Evolutionary conservation across 495 filamentous ascomycete genomes (phyloP), one percentile per base, ranked within the genome.

Genomic region (Aspergillus panamensis): DNA sequence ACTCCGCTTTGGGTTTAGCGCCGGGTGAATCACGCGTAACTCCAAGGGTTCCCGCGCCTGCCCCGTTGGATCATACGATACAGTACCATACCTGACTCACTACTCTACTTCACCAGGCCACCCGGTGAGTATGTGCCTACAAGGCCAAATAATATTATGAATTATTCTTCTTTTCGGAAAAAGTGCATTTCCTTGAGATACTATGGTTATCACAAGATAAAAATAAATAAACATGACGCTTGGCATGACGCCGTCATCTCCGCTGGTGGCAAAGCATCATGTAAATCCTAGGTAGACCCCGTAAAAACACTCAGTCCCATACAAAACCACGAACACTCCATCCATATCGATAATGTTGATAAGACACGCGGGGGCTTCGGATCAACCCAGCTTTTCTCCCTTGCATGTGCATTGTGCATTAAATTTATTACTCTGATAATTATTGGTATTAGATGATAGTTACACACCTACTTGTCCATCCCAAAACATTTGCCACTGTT

Each of bases 371-470:
- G 61, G 57, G 61, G 8, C 45, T 39, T 16, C 35, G 33, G 45
- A 56, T 59, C 54, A 49, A 43, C 53, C 42, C 53, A 63, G 19
- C 51, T 55, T 48, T 57, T 31, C 50, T 59, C 62, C 62, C 63
- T 65, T 65, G 57, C 63, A 62, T 60, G 62, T 62, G 63, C 63
- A 35, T 51, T 60, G 62, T 62, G 63, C 63, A 35, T 51, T 43
- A 37, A 51, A 53, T 52, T 54, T 42, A 59, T 61, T 58, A 33
- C 48, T 44, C 44, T 42, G 14, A 42, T 60, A 53, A 60, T 55
- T 25, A 5, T 5, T 25, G 25, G 25, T 25, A 25, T 25, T 48
- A 37, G 40, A n/a, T 51, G 47, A 35, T 51, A n/a, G n/a, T n/a
- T n/a, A 10, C 16, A 16, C 42, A 19, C 6, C 8, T 21, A 20